Evolutionary conservation across 2,329 filamentous ascomycete genomes (phyloP).

Genomic region (Calonectria ilicicola): DNA sequence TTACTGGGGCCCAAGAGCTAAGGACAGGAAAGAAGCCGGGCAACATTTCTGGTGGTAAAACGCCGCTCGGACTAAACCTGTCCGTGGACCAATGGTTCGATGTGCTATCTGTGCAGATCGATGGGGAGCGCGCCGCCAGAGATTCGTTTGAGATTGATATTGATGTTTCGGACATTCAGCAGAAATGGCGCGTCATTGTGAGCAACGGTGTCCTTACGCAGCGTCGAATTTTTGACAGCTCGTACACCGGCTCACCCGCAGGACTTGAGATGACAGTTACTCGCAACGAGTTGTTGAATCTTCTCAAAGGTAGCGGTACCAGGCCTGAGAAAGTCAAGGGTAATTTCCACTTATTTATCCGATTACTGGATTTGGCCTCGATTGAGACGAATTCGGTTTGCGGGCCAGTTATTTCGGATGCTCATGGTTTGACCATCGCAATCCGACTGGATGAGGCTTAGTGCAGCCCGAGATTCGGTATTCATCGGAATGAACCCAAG

Average conservation of each 20-base stretch:
- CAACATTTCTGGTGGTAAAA: background rate
- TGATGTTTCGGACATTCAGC: background rate
- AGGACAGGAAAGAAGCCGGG: conserved; percentile 5
- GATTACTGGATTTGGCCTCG: background rate
- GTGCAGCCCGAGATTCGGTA: background rate
- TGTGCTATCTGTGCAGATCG: conserved; percentile 8
- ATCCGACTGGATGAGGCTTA: background rate
- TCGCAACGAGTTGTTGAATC: background rate
- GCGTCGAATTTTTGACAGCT: background rate
- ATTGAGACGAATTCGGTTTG: background rate
- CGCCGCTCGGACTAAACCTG: conserved; percentile 4
- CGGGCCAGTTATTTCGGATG: background rate
- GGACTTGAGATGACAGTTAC: background rate
- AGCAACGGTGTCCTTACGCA: conserved; percentile 12
- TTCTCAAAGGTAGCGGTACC: background rate
- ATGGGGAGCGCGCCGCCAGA: background rate
- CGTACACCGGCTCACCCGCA: background rate
- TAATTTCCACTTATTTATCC: background rate
- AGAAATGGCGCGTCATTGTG: conserved; percentile 11
- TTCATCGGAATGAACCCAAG: background rate
- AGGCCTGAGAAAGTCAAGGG: background rate
- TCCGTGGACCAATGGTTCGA: conserved; percentile 12
- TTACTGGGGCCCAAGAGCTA: conserved; percentile 40
- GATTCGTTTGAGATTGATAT: conserved; percentile 10
- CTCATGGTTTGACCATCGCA: background rate